Evolutionary conservation across 352 stramenopile species (phyloP), one percentile per base, ranked within the genome.

Genomic region (Phytophthora pistaciae): DNA sequence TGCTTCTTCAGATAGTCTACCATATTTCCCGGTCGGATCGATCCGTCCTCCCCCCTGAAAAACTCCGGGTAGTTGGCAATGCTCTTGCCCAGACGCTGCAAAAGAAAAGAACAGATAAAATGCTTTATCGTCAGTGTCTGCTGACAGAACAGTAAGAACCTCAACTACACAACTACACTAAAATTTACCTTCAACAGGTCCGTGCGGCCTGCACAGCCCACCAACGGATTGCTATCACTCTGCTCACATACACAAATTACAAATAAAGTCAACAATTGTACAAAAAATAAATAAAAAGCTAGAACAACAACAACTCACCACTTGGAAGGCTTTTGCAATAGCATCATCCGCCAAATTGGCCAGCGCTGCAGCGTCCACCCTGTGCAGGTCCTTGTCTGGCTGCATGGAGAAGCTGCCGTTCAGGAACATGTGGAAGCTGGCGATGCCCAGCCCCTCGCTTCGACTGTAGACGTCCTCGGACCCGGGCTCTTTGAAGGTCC

Each of bases 391-490:
- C 9, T 68, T 56, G 1, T 52, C 54, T 21, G 76, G 29, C 44
- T 95, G 80, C 1, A 66, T 72, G n/a, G 84, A 93, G 70, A 96
- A 96, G 27, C 74, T 84, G 21, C 90, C 90, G 1, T 72, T 67
- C 29, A 79, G 52, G 56, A 96, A 96, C 90, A 96, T 96, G 84
- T 95, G 87, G 49, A 96, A 88, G 54, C 84, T 94, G 27, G 90
- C 90, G 49, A 96, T 84, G 23, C 90, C 90, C 25, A 96, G 72
- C 0, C 90, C 90, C 71, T 96, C 90, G 60, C 87, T 95, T 27
- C 90, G 87, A 42, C 54, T 87, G 66, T 91, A 92, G 5, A 77
- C 66, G 67, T 93, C 74, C n/a, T 88, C 78, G 0, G 88, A 94
- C 1, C 59, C 77, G 3, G 77, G 82, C 61, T 96, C 90, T 59